Base-by-base conservation (phyloP, 306 rosid species). In the Cicer judaicum region DNA sequence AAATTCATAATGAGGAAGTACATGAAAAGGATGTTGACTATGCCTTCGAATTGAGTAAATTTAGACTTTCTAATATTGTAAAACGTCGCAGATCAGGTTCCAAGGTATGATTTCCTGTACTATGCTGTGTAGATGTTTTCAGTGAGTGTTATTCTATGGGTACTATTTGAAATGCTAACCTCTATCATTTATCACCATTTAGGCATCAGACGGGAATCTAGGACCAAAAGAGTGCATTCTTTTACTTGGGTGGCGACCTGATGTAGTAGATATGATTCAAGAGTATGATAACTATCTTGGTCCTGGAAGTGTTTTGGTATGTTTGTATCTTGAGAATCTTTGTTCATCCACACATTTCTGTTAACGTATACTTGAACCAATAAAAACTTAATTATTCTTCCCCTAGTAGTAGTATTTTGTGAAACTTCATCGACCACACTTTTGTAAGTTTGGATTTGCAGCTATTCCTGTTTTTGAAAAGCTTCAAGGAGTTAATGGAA, bases 261-360 rank as follows among this genome's bases (percentile, higher is more conserved):
- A 90, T 57, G 82, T 79, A 68, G 81, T 87, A 54, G 93, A 90
- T 61, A 94, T 94, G 97, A 88, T 94, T 70, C 86, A 85, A 88
- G 99, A 94, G 85, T 94, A 94, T 76, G 96, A 94, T 79, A 94
- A 87, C 68, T 94, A 94, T 86, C 97, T 94, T 78, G 99, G 99
- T 80, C 96, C 97, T 56, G 99, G 95, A 72, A 94, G 99, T 70
- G 85, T 85, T 55, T 66, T 94, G 99, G 99, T 94, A 88, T 78
- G 88, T 62, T 49, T 67, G 13, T 74, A 29, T 73, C 70, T 19
- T 19, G 55, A 2, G 42, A 75, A 54, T 80, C 44, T 67, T 64
- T 42, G 29, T 21, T 66, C 29, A 40, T 44, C 36, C 42, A 49
- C 7, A 5, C 48, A 63, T 55, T 62, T 75, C 42, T 59, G 18